Percentiles rank a stretch among this genome's conserved stretches.
These are phyloP conservation scores for Jackrogersella minutella DNA, from an alignment of 495 filamentous ascomycete genomes.

Conservation along the genomic window DNA sequence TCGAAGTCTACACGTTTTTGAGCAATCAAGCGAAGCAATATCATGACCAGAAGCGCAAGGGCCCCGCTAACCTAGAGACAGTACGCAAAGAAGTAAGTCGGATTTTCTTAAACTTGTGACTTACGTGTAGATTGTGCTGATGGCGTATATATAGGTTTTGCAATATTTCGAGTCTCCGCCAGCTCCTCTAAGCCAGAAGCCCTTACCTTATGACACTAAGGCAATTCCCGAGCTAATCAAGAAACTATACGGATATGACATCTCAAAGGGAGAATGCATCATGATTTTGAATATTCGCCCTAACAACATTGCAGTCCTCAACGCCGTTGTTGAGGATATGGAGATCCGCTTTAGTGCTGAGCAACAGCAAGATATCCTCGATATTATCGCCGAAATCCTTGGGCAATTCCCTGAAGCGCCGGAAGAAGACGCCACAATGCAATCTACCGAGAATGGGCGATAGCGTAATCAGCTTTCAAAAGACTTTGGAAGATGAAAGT, in stretches of 20 bases:
- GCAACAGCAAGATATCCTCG: conserved; percentile 52
- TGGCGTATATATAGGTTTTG: conserved; percentile 39
- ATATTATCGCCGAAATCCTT: conserved; percentile 53
- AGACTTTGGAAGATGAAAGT: neutral
- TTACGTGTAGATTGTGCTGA: neutral
- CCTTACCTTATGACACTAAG: conserved; percentile 44
- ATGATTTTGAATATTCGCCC: conserved; percentile 57
- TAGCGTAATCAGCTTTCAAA: conserved; percentile 9
- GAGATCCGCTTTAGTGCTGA: conserved; percentile 54
- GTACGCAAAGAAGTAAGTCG: conserved; percentile 48
- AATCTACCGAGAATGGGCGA: conserved; percentile 44
- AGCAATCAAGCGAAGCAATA: conserved; percentile 50
- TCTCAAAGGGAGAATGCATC: conserved; percentile 57
- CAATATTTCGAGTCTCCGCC: conserved; percentile 51
- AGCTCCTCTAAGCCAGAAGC: conserved; percentile 54
- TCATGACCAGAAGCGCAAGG: conserved; percentile 48
- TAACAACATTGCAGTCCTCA: conserved; percentile 45
- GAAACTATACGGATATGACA: conserved; percentile 48
- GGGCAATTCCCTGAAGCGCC: conserved; percentile 47
- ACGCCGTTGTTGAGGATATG: conserved; percentile 55
- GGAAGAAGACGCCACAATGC: conserved; percentile 40
- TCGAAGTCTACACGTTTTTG: conserved; percentile 58
- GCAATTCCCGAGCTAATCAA: conserved; percentile 48
- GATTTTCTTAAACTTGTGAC: neutral
- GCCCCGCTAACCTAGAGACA: conserved; percentile 51